A percentile compares a stretch with the other conserved stretches of the same genome.
These are phyloP conservation scores for Saksenaea vasiformis DNA, from an alignment of 371 early-diverging fungal genomes.

Conservation along the genomic window DNA sequence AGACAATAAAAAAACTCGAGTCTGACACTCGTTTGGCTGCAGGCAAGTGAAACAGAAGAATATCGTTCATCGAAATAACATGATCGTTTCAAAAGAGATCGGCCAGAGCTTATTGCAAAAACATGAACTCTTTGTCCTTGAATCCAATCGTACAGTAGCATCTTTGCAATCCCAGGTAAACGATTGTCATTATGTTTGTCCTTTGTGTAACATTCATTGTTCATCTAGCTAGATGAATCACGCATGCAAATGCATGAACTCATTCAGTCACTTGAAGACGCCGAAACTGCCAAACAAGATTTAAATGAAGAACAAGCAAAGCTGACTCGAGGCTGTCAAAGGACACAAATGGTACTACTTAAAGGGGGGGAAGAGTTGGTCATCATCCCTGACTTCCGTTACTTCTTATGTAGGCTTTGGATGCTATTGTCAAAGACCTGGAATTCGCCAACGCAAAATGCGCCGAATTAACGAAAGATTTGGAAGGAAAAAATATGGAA, in stretches of 20 bases:
- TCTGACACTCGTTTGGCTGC: slow-evolving; percentile 47
- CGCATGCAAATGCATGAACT: slow-evolving; percentile 30
- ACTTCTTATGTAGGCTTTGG: not conserved
- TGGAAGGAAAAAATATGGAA: slow-evolving; percentile 31
- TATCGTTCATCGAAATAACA: not conserved
- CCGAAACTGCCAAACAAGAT: slow-evolving; percentile 31
- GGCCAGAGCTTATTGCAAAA: slow-evolving; percentile 48
- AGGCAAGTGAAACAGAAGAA: slow-evolving; percentile 23
- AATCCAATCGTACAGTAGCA: slow-evolving; percentile 28
- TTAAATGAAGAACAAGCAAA: slow-evolving; percentile 29
- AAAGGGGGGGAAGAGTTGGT: not conserved
- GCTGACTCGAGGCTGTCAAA: slow-evolving; percentile 39
- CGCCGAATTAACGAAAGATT: slow-evolving; percentile 35
- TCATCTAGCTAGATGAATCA: slow-evolving; percentile 22
- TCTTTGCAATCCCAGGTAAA: slow-evolving; percentile 37
- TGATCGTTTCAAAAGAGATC: slow-evolving; percentile 25
- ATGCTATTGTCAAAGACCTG: slow-evolving; percentile 20
- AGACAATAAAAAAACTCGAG: slow-evolving; percentile 42
- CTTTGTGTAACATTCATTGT: slow-evolving; percentile 5
- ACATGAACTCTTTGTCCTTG: slow-evolving; percentile 38
- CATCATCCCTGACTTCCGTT: not conserved
- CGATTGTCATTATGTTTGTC: not conserved
- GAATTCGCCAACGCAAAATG: slow-evolving; percentile 37
- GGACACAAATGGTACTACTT: slow-evolving; percentile 43
- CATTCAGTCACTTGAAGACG: slow-evolving; percentile 32